Evolutionary conservation across 257 asterid species (phyloP).

Genomic region (Penstemon davidsonii): DNA sequence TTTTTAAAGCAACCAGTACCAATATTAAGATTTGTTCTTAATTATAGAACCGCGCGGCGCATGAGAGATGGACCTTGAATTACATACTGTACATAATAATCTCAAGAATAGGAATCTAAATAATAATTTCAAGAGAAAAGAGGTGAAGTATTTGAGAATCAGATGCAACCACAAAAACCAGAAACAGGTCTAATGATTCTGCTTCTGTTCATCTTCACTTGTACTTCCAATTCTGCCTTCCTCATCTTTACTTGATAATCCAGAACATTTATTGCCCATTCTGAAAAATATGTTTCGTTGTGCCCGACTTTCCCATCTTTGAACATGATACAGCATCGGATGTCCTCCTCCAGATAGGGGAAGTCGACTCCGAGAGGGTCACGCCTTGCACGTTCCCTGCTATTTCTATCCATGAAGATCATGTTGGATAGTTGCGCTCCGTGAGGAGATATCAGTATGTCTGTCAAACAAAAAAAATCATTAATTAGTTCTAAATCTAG

Average conservation of each 20-base stretch:
- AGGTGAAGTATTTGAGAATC: neutral
- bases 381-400: constrained; percentile 74
- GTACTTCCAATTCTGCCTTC: constrained; percentile 4
- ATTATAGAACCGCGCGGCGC: too few species aligned
- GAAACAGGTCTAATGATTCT: constrained; percentile 10
- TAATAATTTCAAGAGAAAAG: too few species aligned
- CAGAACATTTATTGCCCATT: constrained; percentile 56
- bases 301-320: constrained; percentile 57
- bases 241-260: constrained; percentile 23
- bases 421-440: constrained; percentile 73
- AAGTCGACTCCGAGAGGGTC: constrained; percentile 58
- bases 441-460: constrained; percentile 61
- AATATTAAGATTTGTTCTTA: too few species aligned
- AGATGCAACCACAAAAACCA: constrained; percentile 41
- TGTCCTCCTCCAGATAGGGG: constrained; percentile 47
- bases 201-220: neutral
- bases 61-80: too few species aligned
- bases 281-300: constrained; percentile 49
- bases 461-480: constrained; percentile 33
- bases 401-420: constrained; percentile 63
- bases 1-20: too few species aligned
- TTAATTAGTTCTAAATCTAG: constrained; percentile 48
- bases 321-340: constrained; percentile 54
- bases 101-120: too few species aligned
- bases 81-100: too few species aligned